Evolutionary conservation across 2,329 filamentous ascomycete genomes (phyloP).

Genomic region (Talaromyces sp.): DNA sequence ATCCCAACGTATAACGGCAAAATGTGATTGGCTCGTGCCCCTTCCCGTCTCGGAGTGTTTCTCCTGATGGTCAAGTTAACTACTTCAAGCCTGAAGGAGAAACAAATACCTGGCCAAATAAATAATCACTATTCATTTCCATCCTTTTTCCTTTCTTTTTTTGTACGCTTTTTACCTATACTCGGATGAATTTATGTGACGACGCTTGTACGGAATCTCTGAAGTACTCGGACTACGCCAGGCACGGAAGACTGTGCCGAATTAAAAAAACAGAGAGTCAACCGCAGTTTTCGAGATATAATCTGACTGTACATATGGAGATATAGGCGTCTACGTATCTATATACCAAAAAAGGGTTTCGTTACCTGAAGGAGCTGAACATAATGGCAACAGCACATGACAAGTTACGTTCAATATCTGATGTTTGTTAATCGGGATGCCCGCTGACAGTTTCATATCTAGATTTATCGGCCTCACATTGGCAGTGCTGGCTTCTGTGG

Average conservation of each 20-base stretch:
- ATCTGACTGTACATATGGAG: background rate
- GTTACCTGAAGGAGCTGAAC: background rate
- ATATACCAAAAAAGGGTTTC: background rate
- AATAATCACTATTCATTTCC: no score
- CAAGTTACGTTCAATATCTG: slow-evolving; percentile 1
- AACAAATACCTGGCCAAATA: background rate
- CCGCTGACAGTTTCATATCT: background rate
- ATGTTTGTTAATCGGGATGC: background rate
- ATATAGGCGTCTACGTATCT: background rate
- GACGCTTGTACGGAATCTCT: no score
- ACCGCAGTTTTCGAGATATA: background rate
- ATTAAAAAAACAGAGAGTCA: background rate
- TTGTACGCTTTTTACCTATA: no score
- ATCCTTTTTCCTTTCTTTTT: no score
- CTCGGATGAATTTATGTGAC: no score
- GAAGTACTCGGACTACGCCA: no score
- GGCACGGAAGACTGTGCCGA: no score
- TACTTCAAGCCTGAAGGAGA: background rate
- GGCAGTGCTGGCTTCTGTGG: slow-evolving; percentile 12
- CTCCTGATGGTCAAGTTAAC: background rate
- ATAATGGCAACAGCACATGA: slow-evolving; percentile 11
- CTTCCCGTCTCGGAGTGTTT: background rate
- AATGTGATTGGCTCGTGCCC: background rate
- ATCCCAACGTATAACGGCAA: background rate
- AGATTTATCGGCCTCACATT: slow-evolving; percentile 14